These are phyloP conservation scores for Glomus cerebriforme DNA, from an alignment of 192 early-diverging fungal genomes.

Conservation along the genomic window DNA sequence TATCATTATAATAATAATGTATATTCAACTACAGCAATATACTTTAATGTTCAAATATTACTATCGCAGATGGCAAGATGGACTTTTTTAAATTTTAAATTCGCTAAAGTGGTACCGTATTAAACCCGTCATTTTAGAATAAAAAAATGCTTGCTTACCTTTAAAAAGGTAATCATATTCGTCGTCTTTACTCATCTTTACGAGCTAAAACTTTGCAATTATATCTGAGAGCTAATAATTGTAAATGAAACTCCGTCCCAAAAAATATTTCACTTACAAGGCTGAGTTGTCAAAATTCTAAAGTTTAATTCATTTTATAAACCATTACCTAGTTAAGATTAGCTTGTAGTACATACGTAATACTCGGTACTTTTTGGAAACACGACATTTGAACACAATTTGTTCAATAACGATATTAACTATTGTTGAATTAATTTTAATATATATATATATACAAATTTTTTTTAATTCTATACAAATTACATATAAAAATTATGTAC, in stretches of 20 bases:
- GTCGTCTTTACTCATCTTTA: slow-evolving; percentile 50
- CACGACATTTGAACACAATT: not conserved
- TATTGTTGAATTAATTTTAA: too few relatives aligned
- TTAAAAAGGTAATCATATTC: slow-evolving; percentile 63
- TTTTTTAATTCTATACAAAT: too few relatives aligned
- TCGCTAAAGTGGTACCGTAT: not conserved
- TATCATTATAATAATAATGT: not conserved
- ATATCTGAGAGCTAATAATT: not conserved
- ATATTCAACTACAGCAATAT: not conserved
- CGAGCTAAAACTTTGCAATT: not conserved
- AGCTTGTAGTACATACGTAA: not conserved
- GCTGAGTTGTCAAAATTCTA: not conserved
- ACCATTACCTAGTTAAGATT: not conserved
- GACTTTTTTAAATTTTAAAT: not conserved
- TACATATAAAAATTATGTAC: too few relatives aligned
- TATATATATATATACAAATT: too few relatives aligned
- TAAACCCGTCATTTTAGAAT: not conserved
- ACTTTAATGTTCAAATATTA: not conserved
- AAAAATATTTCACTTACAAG: not conserved
- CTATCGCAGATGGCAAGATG: not conserved
- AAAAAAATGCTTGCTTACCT: not conserved
- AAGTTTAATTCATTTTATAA: not conserved
- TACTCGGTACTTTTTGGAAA: not conserved
- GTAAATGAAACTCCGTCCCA: not conserved
- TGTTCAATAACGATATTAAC: not conserved